phyloP scores from a whole-genome alignment of 192 early-diverging fungal genomes.

The Ramicandelaber brevisporus region DNA sequence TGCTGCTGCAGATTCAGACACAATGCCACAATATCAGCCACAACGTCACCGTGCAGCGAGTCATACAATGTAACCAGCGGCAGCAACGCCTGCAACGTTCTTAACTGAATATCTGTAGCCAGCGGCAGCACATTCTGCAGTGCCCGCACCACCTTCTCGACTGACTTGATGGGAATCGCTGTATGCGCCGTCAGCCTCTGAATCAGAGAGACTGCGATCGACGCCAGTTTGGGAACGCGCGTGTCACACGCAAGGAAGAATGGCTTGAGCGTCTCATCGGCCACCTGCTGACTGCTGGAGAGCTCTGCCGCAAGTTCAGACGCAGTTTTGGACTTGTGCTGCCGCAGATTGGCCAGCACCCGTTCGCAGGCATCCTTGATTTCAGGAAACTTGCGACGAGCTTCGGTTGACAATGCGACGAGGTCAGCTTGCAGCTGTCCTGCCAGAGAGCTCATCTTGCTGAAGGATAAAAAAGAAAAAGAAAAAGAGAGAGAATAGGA shows the following conservation, averaged over 20 bases:
- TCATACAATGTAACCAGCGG: constrained; percentile 68
- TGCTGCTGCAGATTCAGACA: constrained; percentile 70
- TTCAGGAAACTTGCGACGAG: constrained; percentile 67
- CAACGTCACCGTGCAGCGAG: constrained; percentile 43
- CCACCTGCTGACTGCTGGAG: too few species aligned
- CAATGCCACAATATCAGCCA: constrained; percentile 64
- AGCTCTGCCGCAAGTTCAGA: constrained; percentile 29
- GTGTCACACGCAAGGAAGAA: constrained; percentile 72
- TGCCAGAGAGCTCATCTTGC: too few species aligned
- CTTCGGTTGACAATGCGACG: constrained; percentile 79
- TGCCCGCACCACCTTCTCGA: constrained; percentile 33
- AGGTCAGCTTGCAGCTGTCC: too few species aligned
- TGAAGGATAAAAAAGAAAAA: too few species aligned
- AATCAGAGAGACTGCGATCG: constrained; percentile 59
- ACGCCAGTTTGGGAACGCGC: constrained; percentile 50
- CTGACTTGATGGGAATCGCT: constrained; percentile 16
- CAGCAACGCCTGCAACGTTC: constrained; percentile 73
- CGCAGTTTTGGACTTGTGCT: constrained; percentile 11
- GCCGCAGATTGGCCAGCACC: constrained; percentile 22
- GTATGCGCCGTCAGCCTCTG: constrained; percentile 20
- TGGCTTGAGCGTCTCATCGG: constrained; percentile 54
- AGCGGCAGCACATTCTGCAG: constrained; percentile 39
- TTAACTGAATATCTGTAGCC: constrained; percentile 72
- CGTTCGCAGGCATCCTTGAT: constrained; percentile 66
- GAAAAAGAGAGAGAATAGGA: too few species aligned